Base-by-base conservation (phyloP, 805 yeast species). In the Pichia occidentalis region DNA sequence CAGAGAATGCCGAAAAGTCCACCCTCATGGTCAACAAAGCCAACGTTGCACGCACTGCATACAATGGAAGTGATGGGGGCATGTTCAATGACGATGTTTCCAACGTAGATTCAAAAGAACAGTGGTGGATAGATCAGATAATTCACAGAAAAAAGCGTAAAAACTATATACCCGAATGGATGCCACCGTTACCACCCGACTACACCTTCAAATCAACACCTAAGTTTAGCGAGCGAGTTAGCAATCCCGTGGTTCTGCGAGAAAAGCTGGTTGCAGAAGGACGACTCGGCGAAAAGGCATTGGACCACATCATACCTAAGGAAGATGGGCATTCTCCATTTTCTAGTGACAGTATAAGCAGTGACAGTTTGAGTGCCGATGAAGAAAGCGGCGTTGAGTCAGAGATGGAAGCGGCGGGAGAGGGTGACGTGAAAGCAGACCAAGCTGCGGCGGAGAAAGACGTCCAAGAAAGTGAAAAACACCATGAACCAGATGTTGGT, bases 151-250 rank as follows among this genome's bases (percentile, higher is more conserved):
- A 39, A n/a, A 34, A 34, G 57, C 25, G 63, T 11, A 48, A 62
- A 33, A 53, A 56, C 5, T 74, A 75, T 42, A 69, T 85, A 7
- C 94, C 94, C 0, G 53, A 63, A 5, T 87, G 87, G 79, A 63
- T 90, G 49, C 98, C 98, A 0, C 76, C 77, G 10, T 67, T 90
- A 21, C 98, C 98, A 1, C 95, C 97, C 0, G 95, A 86, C 51
- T 94, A 88, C 59, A 90, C 97, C 0, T 90, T 82, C 56, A 77
- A 75, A 57, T 73, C 78, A 39, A 83, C 95, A 0, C 82, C 95
- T 0, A 69, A 70, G 45, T 87, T 66, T 54, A 69, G 78, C 39
- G 65, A 74, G 18, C 67, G 79, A 16, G 60, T 78, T 12, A 72
- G 78, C 1, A 90, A 85, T 51, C 85, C 88, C 43, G 75, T 80